These are phyloP conservation scores for Aphanoascus verrucosus DNA, from an alignment of 2,329 filamentous ascomycete species.

Conservation along the genomic window DNA sequence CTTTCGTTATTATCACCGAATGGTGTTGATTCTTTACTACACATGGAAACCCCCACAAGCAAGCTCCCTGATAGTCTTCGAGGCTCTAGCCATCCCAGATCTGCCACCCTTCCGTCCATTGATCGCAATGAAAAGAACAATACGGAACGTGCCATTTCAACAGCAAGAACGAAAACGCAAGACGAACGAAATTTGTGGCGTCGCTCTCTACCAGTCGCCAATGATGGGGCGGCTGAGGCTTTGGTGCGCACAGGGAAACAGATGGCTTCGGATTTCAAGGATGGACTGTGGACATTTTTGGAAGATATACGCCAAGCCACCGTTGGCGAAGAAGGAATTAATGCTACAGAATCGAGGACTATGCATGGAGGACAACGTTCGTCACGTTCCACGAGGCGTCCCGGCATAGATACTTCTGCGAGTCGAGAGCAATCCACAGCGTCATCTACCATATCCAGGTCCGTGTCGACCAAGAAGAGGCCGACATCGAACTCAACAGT, in stretches of 20 bases:
- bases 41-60: constrained; percentile 14
- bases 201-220: constrained; percentile 36
- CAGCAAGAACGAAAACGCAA: constrained; percentile 22
- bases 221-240: constrained; percentile 32
- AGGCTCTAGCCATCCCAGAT: constrained; percentile 29
- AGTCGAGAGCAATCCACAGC: constrained; percentile 26
- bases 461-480: constrained; percentile 20
- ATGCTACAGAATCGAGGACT: constrained; percentile 39
- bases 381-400: constrained; percentile 20
- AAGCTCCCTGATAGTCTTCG: constrained; percentile 20
- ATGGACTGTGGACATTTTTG: constrained; percentile 86
- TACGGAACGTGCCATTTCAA: constrained; percentile 19
- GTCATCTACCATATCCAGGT: constrained; percentile 19
- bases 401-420: constrained; percentile 25
- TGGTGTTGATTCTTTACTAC: constrained; percentile 16
- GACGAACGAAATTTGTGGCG: constrained; percentile 24
- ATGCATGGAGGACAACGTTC: constrained; percentile 23
- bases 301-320: constrained; percentile 93
- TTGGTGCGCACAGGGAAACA: constrained; percentile 55
- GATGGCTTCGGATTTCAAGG: constrained; percentile 77
- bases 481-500: constrained; percentile 20
- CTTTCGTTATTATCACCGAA: constrained; percentile 70
- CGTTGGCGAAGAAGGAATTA: constrained; percentile 81
- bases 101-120: constrained; percentile 33
- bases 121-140: constrained; percentile 23